Evolutionary conservation across 2,329 filamentous ascomycete genomes (phyloP), one percentile per base, ranked within the genome.

Genomic region (Pyrenochaeta sp.): DNA sequence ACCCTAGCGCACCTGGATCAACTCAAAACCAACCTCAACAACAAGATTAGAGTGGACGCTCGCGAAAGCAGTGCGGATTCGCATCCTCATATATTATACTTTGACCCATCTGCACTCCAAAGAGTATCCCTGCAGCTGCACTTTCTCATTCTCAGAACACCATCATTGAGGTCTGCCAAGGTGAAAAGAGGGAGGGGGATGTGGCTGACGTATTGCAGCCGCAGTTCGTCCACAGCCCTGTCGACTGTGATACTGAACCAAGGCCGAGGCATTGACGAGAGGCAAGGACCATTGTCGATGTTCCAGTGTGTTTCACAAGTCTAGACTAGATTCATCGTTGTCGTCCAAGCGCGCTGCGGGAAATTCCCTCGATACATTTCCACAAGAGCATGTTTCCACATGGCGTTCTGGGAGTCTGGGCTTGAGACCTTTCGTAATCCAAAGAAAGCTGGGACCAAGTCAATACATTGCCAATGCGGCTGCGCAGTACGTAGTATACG

Each of bases 151-250:
- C 9, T 20, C 6, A 19, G 19, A 34, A 14, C 31, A 30, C 27
- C 27, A 28, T 21, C 10, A 21, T 14, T 19, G 18, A 36, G 13
- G n/a, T 17, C 24, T 30, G 37, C 44, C 38, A 39, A 55, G 46
- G 35, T 31, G 32, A 26, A 43, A 41, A 29, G 29, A 31, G 22
- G 32, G 27, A 38, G 17, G 28, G n/a, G n/a, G 41, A 35, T 42
- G 36, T 40, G 41, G 35, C 32, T 41, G 29, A 19, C 39, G 19
- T 7, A 39, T 26, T 36, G 32, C 24, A 24, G 26, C 10, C 32
- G 31, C 47, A 54, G 26, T 44, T 27, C 26, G 22, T 31, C 35
- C 22, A 39, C 22, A 47, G 44, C 47, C 53, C 37, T 51, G 50
- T 37, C 43, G 13, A 27, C 40, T 21, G 13, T 54, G 53, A 54